These are phyloP conservation scores for Penicillium sp. DNA, from an alignment of 2,329 filamentous ascomycete genomes.

Conservation along the genomic window DNA sequence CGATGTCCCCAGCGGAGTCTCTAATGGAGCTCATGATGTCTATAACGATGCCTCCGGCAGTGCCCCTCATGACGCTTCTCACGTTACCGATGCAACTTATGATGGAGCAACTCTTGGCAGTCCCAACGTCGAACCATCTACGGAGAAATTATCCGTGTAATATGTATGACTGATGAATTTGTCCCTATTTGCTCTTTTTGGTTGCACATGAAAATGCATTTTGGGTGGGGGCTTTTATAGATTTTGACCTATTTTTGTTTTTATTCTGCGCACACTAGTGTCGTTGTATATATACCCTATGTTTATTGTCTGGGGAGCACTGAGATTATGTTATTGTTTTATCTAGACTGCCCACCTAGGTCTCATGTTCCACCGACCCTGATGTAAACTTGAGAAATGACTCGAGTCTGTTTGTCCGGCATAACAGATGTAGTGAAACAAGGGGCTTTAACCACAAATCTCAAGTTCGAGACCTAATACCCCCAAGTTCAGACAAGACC, in stretches of 20 bases:
- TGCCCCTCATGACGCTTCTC: background rate
- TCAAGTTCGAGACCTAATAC: too few relatives aligned
- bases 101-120: background rate
- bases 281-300: constrained; percentile 24
- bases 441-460: too few relatives aligned
- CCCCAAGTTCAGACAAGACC: too few relatives aligned
- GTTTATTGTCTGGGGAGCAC: background rate
- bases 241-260: background rate
- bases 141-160: constrained; percentile 5
- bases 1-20: background rate
- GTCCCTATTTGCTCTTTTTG: background rate
- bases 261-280: constrained; percentile 1
- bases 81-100: background rate
- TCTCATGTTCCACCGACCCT: too few relatives aligned
- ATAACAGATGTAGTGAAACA: too few relatives aligned
- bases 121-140: background rate
- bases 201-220: constrained; percentile 10
- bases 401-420: background rate
- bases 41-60: background rate
- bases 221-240: background rate
- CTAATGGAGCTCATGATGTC: background rate
- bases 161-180: constrained; percentile 15
- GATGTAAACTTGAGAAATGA: background rate
- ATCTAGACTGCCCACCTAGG: background rate
- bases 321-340: background rate